phyloP scores from a whole-genome alignment of 2,329 filamentous ascomycete genomes.

The Cladophialophora carrionii region DNA sequence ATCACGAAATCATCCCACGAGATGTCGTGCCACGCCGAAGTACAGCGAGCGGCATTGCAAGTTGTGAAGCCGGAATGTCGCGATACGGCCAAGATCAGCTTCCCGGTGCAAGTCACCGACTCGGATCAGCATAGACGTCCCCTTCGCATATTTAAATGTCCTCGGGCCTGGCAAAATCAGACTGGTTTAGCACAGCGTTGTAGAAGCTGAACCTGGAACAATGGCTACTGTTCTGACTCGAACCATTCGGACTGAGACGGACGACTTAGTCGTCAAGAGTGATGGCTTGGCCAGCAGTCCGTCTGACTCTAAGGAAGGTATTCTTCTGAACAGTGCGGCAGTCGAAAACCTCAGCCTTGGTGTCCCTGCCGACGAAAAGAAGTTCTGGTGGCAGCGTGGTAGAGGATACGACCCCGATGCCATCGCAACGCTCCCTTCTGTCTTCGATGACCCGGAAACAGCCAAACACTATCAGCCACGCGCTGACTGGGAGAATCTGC shows the following conservation, averaged over 20 bases:
- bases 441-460: conserved; percentile 51
- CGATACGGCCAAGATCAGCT: conserved; percentile 4
- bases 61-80: not conserved
- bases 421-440: conserved; percentile 48
- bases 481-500: conserved; percentile 46
- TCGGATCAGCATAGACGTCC: not conserved
- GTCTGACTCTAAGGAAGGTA: not conserved
- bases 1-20: conserved; percentile 4
- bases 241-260: not conserved
- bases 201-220: not conserved
- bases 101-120: not conserved
- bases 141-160: not conserved
- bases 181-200: not conserved
- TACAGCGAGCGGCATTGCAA: not conserved
- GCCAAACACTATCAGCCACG: conserved; percentile 43
- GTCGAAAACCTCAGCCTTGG: conserved; percentile 28
- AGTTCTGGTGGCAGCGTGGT: conserved; percentile 42
- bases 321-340: not conserved
- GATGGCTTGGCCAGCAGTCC: not conserved
- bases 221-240: conserved; percentile 2
- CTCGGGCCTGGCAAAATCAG: not conserved
- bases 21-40: not conserved
- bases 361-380: conserved; percentile 35
- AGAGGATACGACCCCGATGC: conserved; percentile 39
- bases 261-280: conserved; percentile 1